Base-by-base conservation (phyloP, 345 rosid species). In the Bretschneidera sinensis region DNA sequence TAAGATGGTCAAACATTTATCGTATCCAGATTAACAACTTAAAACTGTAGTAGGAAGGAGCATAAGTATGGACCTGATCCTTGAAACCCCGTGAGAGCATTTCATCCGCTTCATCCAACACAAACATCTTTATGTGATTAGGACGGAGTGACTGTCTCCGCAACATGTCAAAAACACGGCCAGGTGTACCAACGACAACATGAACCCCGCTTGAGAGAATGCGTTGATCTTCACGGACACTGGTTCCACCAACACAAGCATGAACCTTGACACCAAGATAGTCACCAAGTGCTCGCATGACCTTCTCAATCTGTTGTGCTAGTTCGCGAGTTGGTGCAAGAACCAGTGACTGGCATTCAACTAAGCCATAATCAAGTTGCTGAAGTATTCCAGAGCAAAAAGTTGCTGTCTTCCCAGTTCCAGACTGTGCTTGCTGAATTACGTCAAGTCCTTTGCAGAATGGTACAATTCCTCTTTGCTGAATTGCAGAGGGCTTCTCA, bases 401-500 rank as follows among this genome's bases (percentile, higher is more conserved):
- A 31, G 91, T 84, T 6, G 94, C 90, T 0, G 95, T 87, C 60
- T 84, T 87, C 11, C 94, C 89, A 51, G 94, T 86, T 76, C 94
- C 94, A 7, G 89, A 82, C 65, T 86, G 92, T 0, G 89, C 87
- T 48, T 86, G 92, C 61, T 86, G 92, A 45, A 86, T 86, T 55
- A 86, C 92, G 61, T 81, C 89, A 39, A 86, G 89, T 45, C 92
- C 89, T 60, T 86, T 81, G 72, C 87, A 83, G 58, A 86, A 81
- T 7, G 92, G 92, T 16, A 86, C 89, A 43, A 86, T 86, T 48
- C 92, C 94, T 55, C 88, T 86, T 64, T 86, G 94, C 74, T 86
- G 94, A 66, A 86, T 86, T 11, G 94, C 94, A 75, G 90, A 87
- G 23, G 94, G 94, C 81, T 87, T 87, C 83, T 87, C 90, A 77